Evolutionary conservation across 148 eudicot species (phyloP).

Genomic region (Fagopyrum tataricum): DNA sequence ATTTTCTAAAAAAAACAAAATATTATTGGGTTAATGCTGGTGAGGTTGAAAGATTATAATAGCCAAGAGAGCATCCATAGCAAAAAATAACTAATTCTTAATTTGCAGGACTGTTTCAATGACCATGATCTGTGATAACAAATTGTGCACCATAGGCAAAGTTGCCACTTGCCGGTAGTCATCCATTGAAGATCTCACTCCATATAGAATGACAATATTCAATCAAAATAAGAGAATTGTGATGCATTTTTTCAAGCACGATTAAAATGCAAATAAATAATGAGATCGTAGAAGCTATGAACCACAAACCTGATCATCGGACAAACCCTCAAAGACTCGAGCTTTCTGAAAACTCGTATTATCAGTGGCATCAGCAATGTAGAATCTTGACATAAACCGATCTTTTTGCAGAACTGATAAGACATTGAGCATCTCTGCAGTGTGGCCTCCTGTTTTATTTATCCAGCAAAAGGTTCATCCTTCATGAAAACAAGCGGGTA

Average conservation of each 20-base stretch:
- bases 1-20: background rate
- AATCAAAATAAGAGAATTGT: background rate
- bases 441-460: conserved; percentile 69
- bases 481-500: background rate
- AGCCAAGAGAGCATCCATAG: background rate
- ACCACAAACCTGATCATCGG: conserved; percentile 38
- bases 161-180: background rate
- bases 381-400: conserved; percentile 63
- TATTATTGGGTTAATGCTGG: background rate
- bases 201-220: background rate
- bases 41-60: background rate
- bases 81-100: background rate
- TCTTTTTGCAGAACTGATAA: conserved; percentile 48
- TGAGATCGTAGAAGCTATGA: background rate
- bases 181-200: background rate
- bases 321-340: conserved; percentile 50
- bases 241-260: background rate
- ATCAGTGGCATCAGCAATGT: conserved; percentile 88
- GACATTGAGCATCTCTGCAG: conserved; percentile 93
- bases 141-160: background rate
- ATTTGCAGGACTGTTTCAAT: background rate
- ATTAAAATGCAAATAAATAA: background rate
- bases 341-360: conserved; percentile 95
- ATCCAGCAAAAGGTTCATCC: background rate
- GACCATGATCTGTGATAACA: background rate